phyloP scores from a whole-genome alignment of 1,284 basidiomycete species.

The Fistulina hepatica region DNA sequence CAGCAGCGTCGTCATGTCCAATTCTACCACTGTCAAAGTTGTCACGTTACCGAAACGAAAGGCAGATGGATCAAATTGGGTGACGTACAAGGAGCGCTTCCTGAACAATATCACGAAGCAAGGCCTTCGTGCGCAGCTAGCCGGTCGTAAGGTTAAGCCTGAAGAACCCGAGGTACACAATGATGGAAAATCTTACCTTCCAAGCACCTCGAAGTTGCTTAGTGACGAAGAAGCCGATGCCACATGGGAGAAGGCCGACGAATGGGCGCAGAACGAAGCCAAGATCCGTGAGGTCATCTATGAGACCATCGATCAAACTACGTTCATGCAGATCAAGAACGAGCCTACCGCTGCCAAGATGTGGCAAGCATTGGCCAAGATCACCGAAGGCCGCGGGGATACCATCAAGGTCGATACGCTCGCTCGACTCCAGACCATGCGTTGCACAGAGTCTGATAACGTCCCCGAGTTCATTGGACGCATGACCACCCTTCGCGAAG shows the following conservation, averaged over 20 bases:
- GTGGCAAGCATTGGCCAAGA: constrained; percentile 16
- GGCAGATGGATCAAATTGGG: no score
- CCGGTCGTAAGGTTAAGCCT: no score
- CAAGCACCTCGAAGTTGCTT: no score
- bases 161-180: no score
- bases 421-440: constrained; percentile 14
- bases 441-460: constrained; percentile 15
- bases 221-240: no score
- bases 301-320: constrained; percentile 15
- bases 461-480: constrained; percentile 16
- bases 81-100: no score
- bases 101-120: no score
- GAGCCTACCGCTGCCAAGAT: constrained; percentile 11
- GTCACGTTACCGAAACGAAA: no score
- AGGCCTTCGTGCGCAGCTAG: no score
- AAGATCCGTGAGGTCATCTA: constrained; percentile 20
- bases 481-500: constrained; percentile 16
- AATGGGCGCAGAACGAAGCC: constrained; percentile 18
- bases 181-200: no score
- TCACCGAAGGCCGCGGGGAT: constrained; percentile 17
- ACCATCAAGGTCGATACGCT: constrained; percentile 16
- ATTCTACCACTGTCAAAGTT: no score
- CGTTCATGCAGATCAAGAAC: constrained; percentile 18
- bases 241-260: constrained; percentile 15
- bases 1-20: no score